These are phyloP conservation scores for Turnera subulata DNA, from an alignment of 345 rosid species.

Conservation along the genomic window DNA sequence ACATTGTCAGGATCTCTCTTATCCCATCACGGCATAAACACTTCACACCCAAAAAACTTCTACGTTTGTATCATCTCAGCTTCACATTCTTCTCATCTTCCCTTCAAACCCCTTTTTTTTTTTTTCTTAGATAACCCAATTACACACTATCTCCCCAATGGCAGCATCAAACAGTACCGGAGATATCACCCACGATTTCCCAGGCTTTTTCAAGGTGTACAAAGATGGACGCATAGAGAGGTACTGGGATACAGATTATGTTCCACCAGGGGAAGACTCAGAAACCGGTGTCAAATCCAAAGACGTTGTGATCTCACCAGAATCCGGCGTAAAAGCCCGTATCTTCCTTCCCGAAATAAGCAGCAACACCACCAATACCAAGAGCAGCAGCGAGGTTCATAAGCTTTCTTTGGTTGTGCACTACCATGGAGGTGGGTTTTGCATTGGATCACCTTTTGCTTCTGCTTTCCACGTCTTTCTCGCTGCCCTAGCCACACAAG, in stretches of 20 bases:
- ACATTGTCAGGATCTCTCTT: too few relatives aligned
- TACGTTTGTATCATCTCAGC: too few relatives aligned
- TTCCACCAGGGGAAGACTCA: slow-evolving; percentile 38
- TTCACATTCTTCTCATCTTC: slow-evolving; percentile 13
- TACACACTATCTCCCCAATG: slow-evolving; percentile 12
- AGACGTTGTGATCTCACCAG: slow-evolving; percentile 27
- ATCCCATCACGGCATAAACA: too few relatives aligned
- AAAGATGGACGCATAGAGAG: slow-evolving; percentile 56
- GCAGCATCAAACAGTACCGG: not conserved
- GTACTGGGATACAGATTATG: slow-evolving; percentile 21
- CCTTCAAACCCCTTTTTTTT: too few relatives aligned
- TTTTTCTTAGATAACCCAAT: not conserved
- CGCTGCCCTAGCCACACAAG: slow-evolving; percentile 7
- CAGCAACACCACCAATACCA: too few relatives aligned
- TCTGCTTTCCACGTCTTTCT: slow-evolving; percentile 2
- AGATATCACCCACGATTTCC: slow-evolving; percentile 17
- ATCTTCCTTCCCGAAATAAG: slow-evolving; percentile 33
- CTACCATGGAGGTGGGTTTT: slow-evolving; percentile 26
- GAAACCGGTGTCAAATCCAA: slow-evolving; percentile 44
- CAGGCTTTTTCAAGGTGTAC: slow-evolving; percentile 30
- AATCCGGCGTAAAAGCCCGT: slow-evolving; percentile 26
- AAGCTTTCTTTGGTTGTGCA: slow-evolving; percentile 48
- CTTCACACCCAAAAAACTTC: too few relatives aligned
- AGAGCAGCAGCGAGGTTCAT: not conserved
- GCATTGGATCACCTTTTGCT: slow-evolving; percentile 13